Evolutionary conservation across 176 grass and related monocot species (phyloP).

Genomic region (Carex pumila): DNA sequence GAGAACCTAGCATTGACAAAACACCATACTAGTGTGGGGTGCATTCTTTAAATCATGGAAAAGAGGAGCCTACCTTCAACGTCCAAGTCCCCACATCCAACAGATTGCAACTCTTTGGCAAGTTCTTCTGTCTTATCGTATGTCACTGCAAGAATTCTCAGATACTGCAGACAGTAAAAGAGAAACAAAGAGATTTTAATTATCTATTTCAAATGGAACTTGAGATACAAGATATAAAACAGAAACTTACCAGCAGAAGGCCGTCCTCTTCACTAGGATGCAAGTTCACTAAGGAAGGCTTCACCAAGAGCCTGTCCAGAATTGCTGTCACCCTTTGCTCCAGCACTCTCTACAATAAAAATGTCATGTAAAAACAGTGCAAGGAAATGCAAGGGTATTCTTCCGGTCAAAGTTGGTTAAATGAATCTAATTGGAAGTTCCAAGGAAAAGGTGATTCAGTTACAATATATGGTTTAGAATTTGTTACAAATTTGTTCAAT

Average conservation of each 20-base stretch:
- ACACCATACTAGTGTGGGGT: neutral
- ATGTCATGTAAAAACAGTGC: constrained; percentile 23
- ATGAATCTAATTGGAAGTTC: neutral
- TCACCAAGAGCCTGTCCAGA: constrained; percentile 90
- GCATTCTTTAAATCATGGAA: neutral
- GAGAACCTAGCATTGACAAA: neutral
- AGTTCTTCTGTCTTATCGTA: constrained; percentile 92
- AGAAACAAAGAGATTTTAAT: constrained; percentile 1
- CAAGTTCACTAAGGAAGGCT: constrained; percentile 78
- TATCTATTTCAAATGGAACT: constrained; percentile 11
- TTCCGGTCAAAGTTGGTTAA: neutral
- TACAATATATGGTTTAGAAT: neutral
- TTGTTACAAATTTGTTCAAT: neutral
- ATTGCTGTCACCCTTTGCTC: constrained; percentile 92
- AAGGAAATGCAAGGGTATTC: neutral
- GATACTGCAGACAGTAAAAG: constrained; percentile 59
- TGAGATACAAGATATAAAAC: constrained; percentile 17
- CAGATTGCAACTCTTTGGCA: constrained; percentile 86
- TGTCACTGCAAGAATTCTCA: constrained; percentile 84
- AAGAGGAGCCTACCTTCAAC: constrained; percentile 65
- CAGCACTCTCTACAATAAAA: constrained; percentile 86
- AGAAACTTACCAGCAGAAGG: constrained; percentile 61
- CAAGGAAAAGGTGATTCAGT: neutral
- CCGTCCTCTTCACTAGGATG: constrained; percentile 74
- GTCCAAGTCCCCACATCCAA: constrained; percentile 97